These are phyloP conservation scores for Bolboschoenus planiculmis DNA, from an alignment of 176 grass and related monocot genomes.

Conservation along the genomic window DNA sequence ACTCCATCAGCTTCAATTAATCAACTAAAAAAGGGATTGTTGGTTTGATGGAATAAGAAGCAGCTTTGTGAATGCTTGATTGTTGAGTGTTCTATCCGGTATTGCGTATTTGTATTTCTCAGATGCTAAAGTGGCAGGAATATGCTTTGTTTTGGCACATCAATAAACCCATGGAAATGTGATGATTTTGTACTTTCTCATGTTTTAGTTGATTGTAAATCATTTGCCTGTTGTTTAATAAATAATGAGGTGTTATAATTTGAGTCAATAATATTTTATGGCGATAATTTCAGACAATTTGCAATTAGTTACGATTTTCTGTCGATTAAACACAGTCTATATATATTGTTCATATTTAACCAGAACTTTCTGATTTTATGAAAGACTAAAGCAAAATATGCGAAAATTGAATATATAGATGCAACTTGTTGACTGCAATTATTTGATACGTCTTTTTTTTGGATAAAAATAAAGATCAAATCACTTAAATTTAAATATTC, in stretches of 20 bases:
- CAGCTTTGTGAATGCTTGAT: neutral
- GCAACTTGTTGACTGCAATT: too few species aligned
- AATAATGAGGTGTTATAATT: neutral
- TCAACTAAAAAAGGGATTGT: neutral
- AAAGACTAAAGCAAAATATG: too few species aligned
- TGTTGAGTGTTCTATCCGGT: neutral
- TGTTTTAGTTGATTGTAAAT: neutral
- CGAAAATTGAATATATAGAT: too few species aligned
- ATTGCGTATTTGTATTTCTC: neutral
- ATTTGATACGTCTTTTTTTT: too few species aligned
- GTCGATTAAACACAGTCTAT: neutral
- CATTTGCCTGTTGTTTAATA: neutral
- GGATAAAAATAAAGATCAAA: too few species aligned
- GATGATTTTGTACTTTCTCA: neutral
- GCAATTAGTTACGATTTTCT: neutral
- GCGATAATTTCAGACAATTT: neutral
- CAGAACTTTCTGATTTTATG: too few species aligned
- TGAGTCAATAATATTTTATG: neutral
- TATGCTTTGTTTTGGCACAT: neutral
- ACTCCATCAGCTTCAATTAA: slow-evolving; percentile 24
- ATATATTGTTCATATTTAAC: too few species aligned
- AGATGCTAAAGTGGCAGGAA: neutral
- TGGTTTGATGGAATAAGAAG: neutral
- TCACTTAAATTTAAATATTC: too few species aligned
- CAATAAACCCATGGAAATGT: neutral